Conservation (phyloP, 2,329 filamentous ascomycete genomes). For the Fusarium ramigenum region DNA sequence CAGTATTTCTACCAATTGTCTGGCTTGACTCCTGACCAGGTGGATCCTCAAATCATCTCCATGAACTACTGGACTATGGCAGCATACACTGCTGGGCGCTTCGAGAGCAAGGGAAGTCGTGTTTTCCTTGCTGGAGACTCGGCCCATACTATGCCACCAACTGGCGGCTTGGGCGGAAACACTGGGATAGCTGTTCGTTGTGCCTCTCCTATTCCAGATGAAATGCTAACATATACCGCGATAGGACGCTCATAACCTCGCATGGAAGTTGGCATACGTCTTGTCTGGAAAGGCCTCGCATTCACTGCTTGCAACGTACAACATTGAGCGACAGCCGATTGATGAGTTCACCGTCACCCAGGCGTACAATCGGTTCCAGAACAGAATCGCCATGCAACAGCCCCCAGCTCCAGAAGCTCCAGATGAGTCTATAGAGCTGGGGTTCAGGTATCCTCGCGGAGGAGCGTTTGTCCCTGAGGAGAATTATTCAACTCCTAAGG, state of each 20-base stretch:
- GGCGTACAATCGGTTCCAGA: neutral
- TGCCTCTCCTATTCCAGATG: too few species aligned
- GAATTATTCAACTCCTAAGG: neutral
- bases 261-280: neutral
- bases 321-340: neutral
- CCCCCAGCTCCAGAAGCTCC: neutral
- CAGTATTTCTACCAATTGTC: neutral
- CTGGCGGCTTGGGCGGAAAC: neutral
- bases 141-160: neutral
- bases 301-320: neutral
- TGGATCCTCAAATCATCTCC: neutral
- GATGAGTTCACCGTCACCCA: neutral
- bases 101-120: neutral
- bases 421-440: neutral
- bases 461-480: neutral
- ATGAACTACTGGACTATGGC: slow-evolving; percentile 1
- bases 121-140: neutral
- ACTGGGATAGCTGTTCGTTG: neutral
- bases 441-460: neutral
- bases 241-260: neutral
- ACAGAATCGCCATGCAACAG: neutral
- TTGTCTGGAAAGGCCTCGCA: neutral
- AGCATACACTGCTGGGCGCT: neutral
- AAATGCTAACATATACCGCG: accelerated
- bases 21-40: neutral